A percentile compares a stretch with the other conserved stretches of the same genome.
These are phyloP conservation scores for Melampsora americana DNA, from an alignment of 1,284 basidiomycete genomes.

Conservation along the genomic window DNA sequence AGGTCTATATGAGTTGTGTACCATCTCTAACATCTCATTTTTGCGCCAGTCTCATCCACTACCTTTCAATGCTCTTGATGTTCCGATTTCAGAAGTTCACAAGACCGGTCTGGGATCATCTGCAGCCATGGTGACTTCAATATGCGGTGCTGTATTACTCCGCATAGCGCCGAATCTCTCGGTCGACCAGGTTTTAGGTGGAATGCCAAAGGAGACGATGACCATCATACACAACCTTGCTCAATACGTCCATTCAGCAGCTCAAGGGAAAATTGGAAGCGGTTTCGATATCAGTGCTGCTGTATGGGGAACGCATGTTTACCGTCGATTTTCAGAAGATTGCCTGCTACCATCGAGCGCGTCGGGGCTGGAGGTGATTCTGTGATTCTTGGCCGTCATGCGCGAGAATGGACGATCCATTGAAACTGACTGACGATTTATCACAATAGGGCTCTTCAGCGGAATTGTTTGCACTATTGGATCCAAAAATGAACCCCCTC, in stretches of 20 bases:
- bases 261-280: conserved; percentile 95
- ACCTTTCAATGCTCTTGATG: conserved; percentile 72
- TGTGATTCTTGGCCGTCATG: conserved; percentile 2
- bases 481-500: conserved; percentile 20
- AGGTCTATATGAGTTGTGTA: conserved; percentile 48
- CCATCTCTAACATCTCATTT: conserved; percentile 58
- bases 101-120: conserved; percentile 98
- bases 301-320: conserved; percentile 90
- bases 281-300: conserved; percentile 96
- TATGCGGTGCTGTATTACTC: conserved; percentile 74
- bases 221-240: conserved; percentile 83
- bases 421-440: not conserved
- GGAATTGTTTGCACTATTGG: conserved; percentile 10
- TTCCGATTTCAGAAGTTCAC: conserved; percentile 74
- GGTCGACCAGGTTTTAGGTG: not conserved
- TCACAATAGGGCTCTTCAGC: conserved; percentile 9
- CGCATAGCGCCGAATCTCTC: conserved; percentile 21
- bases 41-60: conserved; percentile 64
- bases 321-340: conserved; percentile 77
- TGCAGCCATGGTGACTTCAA: conserved; percentile 91
- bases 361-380: not conserved
- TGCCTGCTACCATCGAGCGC: conserved; percentile 45
- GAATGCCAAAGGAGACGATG: conserved; percentile 57
- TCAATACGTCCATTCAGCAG: conserved; percentile 91
- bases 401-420: not conserved